These are phyloP conservation scores for Hippophae gyantsensis DNA, from an alignment of 306 rosid species.

Conservation along the genomic window DNA sequence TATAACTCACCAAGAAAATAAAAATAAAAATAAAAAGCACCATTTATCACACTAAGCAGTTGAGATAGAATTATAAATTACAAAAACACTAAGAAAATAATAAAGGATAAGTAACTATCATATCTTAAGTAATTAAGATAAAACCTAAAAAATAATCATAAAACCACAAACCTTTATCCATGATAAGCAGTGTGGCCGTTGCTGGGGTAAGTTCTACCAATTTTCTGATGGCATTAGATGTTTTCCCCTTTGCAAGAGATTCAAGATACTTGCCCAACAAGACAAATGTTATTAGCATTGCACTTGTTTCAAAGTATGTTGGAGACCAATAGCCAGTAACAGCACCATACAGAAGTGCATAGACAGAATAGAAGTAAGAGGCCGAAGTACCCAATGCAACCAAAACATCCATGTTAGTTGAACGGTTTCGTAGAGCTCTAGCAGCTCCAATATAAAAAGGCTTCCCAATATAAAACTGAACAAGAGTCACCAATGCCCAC, in stretches of 20 bases:
- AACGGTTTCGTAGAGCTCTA: slow-evolving; percentile 94
- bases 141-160: slow-evolving; percentile 3
- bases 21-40: too few relatives aligned
- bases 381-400: slow-evolving; percentile 98
- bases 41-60: too few relatives aligned
- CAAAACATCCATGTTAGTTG: slow-evolving; percentile 97
- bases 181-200: slow-evolving; percentile 63
- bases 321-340: slow-evolving; percentile 93
- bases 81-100: too few relatives aligned
- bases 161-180: slow-evolving; percentile 58
- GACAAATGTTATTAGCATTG: slow-evolving; percentile 97
- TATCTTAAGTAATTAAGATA: not conserved
- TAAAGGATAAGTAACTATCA: too few relatives aligned
- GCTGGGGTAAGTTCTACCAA: slow-evolving; percentile 90
- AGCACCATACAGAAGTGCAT: slow-evolving; percentile 94
- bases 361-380: slow-evolving; percentile 85
- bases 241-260: slow-evolving; percentile 97
- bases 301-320: slow-evolving; percentile 94
- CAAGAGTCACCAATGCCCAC: slow-evolving; percentile 85
- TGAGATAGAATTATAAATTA: too few relatives aligned
- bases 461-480: slow-evolving; percentile 83
- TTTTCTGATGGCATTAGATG: slow-evolving; percentile 98
- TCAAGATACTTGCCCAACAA: slow-evolving; percentile 94
- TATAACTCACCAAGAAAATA: too few relatives aligned
- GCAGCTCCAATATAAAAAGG: slow-evolving; percentile 89